Evolutionary conservation across 768 basidiomycete species (phyloP).

Genomic region (Coprinopsis strossmayeri): DNA sequence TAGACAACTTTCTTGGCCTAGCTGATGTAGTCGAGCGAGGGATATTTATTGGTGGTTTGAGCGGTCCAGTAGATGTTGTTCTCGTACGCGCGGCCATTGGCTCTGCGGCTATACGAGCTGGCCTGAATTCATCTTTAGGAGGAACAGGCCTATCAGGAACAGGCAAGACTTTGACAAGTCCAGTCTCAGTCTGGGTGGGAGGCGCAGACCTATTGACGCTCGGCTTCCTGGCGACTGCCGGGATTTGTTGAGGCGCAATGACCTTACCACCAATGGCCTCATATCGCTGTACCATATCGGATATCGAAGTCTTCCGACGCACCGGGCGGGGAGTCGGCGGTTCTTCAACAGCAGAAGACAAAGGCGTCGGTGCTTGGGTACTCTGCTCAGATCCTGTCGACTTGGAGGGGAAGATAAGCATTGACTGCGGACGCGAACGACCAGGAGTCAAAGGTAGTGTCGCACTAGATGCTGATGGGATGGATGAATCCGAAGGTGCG

Average conservation of each 20-base stretch:
- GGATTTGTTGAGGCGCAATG: constrained; percentile 19
- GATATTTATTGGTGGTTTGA: neutral
- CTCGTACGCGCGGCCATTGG: neutral
- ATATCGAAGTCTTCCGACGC: constrained; percentile 67
- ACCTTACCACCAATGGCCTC: constrained; percentile 53
- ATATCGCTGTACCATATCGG: constrained; percentile 80
- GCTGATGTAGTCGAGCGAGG: neutral
- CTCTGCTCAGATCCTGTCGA: constrained; percentile 28
- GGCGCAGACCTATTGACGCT: constrained; percentile 2
- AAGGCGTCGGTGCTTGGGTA: constrained; percentile 21
- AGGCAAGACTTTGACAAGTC: constrained; percentile 10
- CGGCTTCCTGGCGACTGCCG: constrained; percentile 11
- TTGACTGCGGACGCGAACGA: constrained; percentile 73
- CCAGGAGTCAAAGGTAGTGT: constrained; percentile 16
- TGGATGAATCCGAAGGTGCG: neutral
- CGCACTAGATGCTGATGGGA: no score
- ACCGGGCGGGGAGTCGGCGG: constrained; percentile 34
- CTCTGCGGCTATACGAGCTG: neutral
- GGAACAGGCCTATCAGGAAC: neutral
- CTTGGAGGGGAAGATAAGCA: constrained; percentile 63
- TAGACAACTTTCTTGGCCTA: neutral
- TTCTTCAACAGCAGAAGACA: constrained; percentile 44
- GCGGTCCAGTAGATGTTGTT: neutral
- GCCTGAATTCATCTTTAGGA: constrained; percentile 6
- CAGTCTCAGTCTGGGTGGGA: constrained; percentile 9